Conservation (phyloP, 768 basidiomycete genomes). For the Gloeophyllum trabeum region DNA sequence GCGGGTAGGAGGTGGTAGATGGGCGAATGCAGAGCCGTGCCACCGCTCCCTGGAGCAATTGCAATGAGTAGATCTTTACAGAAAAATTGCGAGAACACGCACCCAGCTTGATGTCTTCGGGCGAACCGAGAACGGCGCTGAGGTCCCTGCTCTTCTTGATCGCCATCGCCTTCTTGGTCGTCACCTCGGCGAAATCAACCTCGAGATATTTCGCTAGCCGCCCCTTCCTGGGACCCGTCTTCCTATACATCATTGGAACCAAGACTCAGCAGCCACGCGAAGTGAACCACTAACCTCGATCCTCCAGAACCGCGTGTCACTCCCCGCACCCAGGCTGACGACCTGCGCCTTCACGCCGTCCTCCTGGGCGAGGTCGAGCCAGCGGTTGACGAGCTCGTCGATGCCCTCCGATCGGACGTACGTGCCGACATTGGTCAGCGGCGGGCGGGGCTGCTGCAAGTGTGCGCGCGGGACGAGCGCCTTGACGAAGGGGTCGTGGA, state of each 20-base stretch:
- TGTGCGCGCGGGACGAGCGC: constrained; percentile 60
- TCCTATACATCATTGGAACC: constrained; percentile 4
- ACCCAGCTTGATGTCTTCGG: constrained; percentile 33
- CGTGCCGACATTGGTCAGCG: constrained; percentile 93
- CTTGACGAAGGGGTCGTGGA: constrained; percentile 64
- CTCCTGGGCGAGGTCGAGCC: constrained; percentile 35
- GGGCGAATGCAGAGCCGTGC: constrained; percentile 40
- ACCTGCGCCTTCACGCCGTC: constrained; percentile 61
- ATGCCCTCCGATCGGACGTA: constrained; percentile 75
- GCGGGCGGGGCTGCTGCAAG: constrained; percentile 51
- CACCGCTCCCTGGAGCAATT: constrained; percentile 40
- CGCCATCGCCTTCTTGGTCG: constrained; percentile 70
- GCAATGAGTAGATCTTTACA: constrained; percentile 2
- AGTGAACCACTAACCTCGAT: constrained; percentile 48
- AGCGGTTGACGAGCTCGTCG: constrained; percentile 62
- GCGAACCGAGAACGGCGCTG: constrained; percentile 35
- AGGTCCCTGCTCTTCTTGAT: constrained; percentile 60
- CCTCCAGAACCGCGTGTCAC: constrained; percentile 93
- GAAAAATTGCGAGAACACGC: neutral
- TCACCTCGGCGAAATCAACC: constrained; percentile 84
- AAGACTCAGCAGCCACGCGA: constrained; percentile 1
- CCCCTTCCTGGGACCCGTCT: constrained; percentile 48
- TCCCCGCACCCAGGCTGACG: constrained; percentile 91
- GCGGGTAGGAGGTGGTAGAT: constrained; percentile 64
- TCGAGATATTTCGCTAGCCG: constrained; percentile 63